A percentile compares a stretch with the other conserved stretches of the same genome.
Conservation (phyloP, 345 rosid species). For the Hypericum perforatum region DNA sequence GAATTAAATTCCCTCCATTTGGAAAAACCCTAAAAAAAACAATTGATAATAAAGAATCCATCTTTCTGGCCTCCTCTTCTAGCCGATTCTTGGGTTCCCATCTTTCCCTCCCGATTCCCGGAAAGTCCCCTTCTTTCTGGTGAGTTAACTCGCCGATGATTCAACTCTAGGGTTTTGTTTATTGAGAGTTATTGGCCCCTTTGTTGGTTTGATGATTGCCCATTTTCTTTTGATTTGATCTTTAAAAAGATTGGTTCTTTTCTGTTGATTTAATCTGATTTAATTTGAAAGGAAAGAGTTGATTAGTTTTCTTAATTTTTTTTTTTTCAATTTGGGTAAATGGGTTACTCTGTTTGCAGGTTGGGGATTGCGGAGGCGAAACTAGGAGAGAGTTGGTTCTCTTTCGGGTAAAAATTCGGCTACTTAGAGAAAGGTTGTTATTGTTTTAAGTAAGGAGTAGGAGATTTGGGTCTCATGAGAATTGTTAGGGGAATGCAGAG, state of each 20-base stretch:
- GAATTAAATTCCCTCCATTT: background rate
- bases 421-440: constrained; percentile 50
- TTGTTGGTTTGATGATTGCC: background rate
- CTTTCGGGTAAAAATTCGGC: constrained; percentile 39
- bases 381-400: constrained; percentile 17
- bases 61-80: background rate
- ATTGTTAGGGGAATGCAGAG: constrained; percentile 99
- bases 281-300: too few species aligned
- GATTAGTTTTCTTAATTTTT: constrained; percentile 10
- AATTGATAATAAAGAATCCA: background rate
- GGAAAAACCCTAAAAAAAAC: constrained; percentile 10
- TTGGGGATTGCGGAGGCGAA: constrained; percentile 34
- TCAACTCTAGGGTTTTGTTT: constrained; percentile 33
- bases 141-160: constrained; percentile 24
- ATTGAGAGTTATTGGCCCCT: background rate
- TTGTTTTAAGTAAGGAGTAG: constrained; percentile 37
- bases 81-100: constrained; percentile 2
- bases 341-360: constrained; percentile 45
- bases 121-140: constrained; percentile 14
- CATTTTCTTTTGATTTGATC: background rate
- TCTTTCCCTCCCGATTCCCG: constrained; percentile 2
- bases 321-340: constrained; percentile 14
- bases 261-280: too few species aligned
- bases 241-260: background rate
- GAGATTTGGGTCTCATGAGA: constrained; percentile 84